These are phyloP conservation scores for Cercospora nicotianae DNA, from an alignment of 2,329 filamentous ascomycete genomes.

Conservation along the genomic window DNA sequence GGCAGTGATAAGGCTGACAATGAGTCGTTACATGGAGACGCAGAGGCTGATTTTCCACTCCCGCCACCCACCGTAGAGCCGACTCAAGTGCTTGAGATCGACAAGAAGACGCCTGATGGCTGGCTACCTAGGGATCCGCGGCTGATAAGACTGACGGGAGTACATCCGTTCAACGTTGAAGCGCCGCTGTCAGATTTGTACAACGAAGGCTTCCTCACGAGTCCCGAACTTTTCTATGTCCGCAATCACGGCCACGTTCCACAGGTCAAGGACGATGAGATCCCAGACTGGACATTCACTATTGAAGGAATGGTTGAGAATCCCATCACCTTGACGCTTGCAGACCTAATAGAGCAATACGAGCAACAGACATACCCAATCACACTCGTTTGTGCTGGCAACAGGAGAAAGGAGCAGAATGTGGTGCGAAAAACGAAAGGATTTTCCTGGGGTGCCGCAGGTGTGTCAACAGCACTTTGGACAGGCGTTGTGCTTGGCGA, in stretches of 20 bases:
- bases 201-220: constrained; percentile 80
- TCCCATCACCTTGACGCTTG: constrained; percentile 69
- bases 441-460: constrained; percentile 90
- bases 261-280: constrained; percentile 67
- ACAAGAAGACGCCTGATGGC: constrained; percentile 78
- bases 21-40: constrained; percentile 60
- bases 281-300: constrained; percentile 77
- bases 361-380: constrained; percentile 83
- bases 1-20: constrained; percentile 34
- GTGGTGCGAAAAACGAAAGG: constrained; percentile 86
- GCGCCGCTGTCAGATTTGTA: constrained; percentile 76
- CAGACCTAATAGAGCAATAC: constrained; percentile 70
- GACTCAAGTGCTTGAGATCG: constrained; percentile 67
- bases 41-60: constrained; percentile 57
- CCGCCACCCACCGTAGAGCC: constrained; percentile 63
- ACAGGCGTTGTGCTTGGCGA: constrained; percentile 78
- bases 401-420: constrained; percentile 90
- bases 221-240: constrained; percentile 86
- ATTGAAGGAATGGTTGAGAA: constrained; percentile 83
- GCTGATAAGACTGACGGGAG: constrained; percentile 80
- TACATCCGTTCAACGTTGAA: constrained; percentile 90
- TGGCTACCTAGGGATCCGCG: constrained; percentile 79
- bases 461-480: constrained; percentile 82
- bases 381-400: constrained; percentile 88
- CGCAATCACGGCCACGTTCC: constrained; percentile 87